phyloP scores from a whole-genome alignment of 1,284 basidiomycete species.

The Trametes polyzona region DNA sequence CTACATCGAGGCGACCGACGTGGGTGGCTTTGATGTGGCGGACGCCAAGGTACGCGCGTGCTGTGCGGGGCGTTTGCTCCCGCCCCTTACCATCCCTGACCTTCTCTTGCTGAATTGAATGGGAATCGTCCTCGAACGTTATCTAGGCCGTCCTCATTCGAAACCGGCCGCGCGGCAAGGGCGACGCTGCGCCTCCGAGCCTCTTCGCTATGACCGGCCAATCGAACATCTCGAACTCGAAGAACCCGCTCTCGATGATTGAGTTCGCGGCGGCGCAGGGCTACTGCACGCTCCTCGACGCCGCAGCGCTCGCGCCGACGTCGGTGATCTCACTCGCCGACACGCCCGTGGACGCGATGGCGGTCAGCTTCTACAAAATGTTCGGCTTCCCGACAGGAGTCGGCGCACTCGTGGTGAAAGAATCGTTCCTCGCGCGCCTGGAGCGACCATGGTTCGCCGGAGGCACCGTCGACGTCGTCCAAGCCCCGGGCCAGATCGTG shows the following conservation, averaged over 20 bases:
- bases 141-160: constrained; percentile 40
- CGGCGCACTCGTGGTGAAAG: constrained; percentile 77
- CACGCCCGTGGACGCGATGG: constrained; percentile 77
- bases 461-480: constrained; percentile 80
- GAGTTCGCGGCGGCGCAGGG: constrained; percentile 67
- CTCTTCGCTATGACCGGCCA: constrained; percentile 79
- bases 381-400: constrained; percentile 87
- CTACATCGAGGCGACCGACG: constrained; percentile 66
- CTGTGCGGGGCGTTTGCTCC: too few species aligned
- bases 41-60: constrained; percentile 60
- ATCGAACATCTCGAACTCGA: constrained; percentile 79
- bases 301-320: constrained; percentile 77
- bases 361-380: constrained; percentile 87
- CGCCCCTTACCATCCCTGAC: too few species aligned
- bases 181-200: constrained; percentile 51
- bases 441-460: constrained; percentile 84
- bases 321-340: constrained; percentile 67
- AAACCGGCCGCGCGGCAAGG: constrained; percentile 44
- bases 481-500: constrained; percentile 72
- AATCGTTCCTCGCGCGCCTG: constrained; percentile 61
- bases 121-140: not conserved
- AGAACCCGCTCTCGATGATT: constrained; percentile 44
- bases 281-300: constrained; percentile 76
- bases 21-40: constrained; percentile 62
- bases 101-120: not conserved